A percentile compares a stretch with the other conserved stretches of the same genome.
Evolutionary conservation across 257 asterid genomes (phyloP).

Genomic region (Solanum sparsipilum): DNA sequence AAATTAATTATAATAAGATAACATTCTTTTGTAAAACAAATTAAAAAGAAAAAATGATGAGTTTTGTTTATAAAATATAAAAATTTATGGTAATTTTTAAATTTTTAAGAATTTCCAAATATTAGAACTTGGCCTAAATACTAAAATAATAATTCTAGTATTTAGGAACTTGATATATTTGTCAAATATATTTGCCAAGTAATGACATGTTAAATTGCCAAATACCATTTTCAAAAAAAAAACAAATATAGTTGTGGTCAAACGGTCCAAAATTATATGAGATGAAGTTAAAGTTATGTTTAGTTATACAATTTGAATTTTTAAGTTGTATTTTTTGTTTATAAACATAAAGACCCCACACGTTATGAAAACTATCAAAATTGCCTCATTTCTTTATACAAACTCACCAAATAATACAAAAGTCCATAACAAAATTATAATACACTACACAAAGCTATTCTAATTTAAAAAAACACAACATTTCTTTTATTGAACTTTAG

Average conservation of each 20-base stretch:
- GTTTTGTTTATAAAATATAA: too few species aligned
- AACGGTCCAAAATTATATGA: background rate
- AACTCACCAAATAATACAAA: background rate
- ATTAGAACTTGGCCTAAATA: too few species aligned
- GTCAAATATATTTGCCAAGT: background rate
- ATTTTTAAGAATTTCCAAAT: too few species aligned
- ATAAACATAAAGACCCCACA: background rate
- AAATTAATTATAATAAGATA: too few species aligned
- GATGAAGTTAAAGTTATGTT: background rate
- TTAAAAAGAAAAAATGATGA: background rate
- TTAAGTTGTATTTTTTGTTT: background rate
- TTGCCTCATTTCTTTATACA: background rate
- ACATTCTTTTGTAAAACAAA: too few species aligned
- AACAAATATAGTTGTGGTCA: background rate
- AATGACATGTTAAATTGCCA: background rate
- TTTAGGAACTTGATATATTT: background rate
- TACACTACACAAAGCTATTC: background rate
- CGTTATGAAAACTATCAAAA: too few species aligned
- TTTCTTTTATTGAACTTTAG: too few species aligned
- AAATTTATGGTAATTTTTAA: too few species aligned
- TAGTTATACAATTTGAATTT: background rate
- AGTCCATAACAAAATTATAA: background rate
- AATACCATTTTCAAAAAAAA: too few species aligned
- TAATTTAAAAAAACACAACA: too few species aligned
- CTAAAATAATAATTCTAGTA: background rate